Percentiles rank a stretch among this genome's conserved stretches.
Conservation (phyloP, 176 grass and related monocot species). For the Bolboschoenus planiculmis region DNA sequence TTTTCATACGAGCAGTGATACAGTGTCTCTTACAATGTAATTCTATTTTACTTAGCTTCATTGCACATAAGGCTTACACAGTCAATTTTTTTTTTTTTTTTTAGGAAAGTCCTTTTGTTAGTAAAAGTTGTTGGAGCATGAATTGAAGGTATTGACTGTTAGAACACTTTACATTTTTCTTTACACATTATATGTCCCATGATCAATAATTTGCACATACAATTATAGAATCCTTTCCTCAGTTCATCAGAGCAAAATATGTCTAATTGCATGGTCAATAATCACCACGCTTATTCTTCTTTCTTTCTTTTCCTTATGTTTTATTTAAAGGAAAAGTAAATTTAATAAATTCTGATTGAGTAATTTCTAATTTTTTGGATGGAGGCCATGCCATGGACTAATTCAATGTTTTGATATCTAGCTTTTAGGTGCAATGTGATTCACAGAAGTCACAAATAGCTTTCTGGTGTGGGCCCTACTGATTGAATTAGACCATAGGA, state of each 20-base stretch:
- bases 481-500: neutral
- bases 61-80: too few species aligned
- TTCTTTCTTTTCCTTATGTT: neutral
- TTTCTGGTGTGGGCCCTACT: neutral
- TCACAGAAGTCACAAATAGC: neutral
- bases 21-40: neutral
- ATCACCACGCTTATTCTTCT: neutral
- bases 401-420: neutral
- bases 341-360: neutral
- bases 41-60: neutral
- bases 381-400: neutral
- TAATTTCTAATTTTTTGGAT: neutral
- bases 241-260: neutral
- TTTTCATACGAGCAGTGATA: neutral
- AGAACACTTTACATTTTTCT: neutral
- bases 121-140: neutral
- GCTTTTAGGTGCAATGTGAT: slow-evolving; percentile 1
- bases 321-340: too few species aligned
- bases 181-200: too few species aligned
- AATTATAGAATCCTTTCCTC: neutral
- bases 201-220: neutral
- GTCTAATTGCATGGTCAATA: neutral
- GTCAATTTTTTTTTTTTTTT: too few species aligned
- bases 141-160: too few species aligned
- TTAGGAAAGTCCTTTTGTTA: too few species aligned